Evolutionary conservation across 192 early-diverging fungal genomes (phyloP).

Genomic region (Podochytrium sp.): DNA sequence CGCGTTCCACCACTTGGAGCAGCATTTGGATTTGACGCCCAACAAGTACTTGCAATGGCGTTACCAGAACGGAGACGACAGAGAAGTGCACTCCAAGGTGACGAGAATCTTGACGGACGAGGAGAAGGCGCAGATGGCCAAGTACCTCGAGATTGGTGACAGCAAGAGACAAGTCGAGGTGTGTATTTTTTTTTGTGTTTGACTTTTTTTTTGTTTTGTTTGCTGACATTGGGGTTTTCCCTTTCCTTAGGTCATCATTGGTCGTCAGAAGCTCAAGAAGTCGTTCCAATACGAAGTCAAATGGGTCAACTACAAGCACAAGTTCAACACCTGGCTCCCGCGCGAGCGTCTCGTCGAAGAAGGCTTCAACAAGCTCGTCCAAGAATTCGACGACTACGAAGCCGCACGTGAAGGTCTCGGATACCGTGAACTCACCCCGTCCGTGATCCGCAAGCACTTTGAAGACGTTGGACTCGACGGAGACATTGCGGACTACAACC

Average conservation of each 20-base stretch:
- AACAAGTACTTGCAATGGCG: constrained; percentile 85
- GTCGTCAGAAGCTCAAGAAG: constrained; percentile 77
- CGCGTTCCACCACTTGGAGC: constrained; percentile 85
- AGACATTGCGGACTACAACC: constrained; percentile 74
- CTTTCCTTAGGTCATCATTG: constrained; percentile 38
- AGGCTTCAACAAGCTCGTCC: constrained; percentile 75
- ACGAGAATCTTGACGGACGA: constrained; percentile 70
- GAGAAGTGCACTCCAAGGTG: constrained; percentile 77
- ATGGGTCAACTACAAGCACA: constrained; percentile 71
- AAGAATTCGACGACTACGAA: constrained; percentile 78
- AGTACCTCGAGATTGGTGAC: constrained; percentile 53
- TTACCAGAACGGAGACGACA: constrained; percentile 76
- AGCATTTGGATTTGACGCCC: constrained; percentile 75
- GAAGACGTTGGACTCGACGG: constrained; percentile 75
- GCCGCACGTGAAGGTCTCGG: constrained; percentile 73
- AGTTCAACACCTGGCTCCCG: constrained; percentile 73
- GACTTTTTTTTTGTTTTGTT: constrained; percentile 17
- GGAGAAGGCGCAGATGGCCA: constrained; percentile 68
- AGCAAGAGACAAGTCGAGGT: constrained; percentile 65
- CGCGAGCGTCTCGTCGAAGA: constrained; percentile 70
- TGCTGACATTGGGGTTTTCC: neutral
- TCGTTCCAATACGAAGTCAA: constrained; percentile 84
- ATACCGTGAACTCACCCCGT: constrained; percentile 66
- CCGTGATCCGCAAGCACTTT: constrained; percentile 75
- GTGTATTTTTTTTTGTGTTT: constrained; percentile 24